phyloP scores from a whole-genome alignment of 768 basidiomycete species.

The Cyclocybe aegerita region DNA sequence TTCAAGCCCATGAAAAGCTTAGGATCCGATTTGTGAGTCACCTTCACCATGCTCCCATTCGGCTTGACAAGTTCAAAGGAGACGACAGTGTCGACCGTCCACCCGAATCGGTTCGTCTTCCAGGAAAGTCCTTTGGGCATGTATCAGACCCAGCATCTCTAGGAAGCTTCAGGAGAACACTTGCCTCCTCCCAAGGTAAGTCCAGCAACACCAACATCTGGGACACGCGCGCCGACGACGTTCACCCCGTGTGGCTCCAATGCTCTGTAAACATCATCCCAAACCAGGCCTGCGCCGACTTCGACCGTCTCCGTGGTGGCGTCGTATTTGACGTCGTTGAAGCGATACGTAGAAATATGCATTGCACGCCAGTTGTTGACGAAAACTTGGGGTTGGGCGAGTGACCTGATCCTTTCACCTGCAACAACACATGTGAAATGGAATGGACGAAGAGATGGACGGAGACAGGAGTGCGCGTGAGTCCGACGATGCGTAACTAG shows the following conservation, averaged over 20 bases:
- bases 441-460: too few relatives aligned
- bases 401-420: constrained; percentile 68
- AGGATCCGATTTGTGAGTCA: constrained; percentile 3
- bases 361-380: constrained; percentile 62
- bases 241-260: constrained; percentile 48
- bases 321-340: constrained; percentile 45
- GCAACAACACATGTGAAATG: too few relatives aligned
- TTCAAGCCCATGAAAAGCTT: constrained; percentile 6
- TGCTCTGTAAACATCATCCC: constrained; percentile 63
- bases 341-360: constrained; percentile 54
- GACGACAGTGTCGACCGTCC: constrained; percentile 3
- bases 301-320: constrained; percentile 34
- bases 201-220: constrained; percentile 64
- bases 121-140: constrained; percentile 69
- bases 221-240: constrained; percentile 59
- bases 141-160: too few relatives aligned
- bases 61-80: constrained; percentile 5
- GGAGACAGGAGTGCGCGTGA: constrained; percentile 51
- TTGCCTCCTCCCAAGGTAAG: constrained; percentile 58
- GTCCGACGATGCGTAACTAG: constrained; percentile 48
- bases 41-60: constrained; percentile 5
- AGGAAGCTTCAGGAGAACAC: too few relatives aligned
- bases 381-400: constrained; percentile 54
- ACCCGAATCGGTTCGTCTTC: constrained; percentile 41
- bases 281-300: constrained; percentile 48